Evolutionary conservation across 108 stramenopile genomes (phyloP).

Genomic region (Parietichytrium sp.): DNA sequence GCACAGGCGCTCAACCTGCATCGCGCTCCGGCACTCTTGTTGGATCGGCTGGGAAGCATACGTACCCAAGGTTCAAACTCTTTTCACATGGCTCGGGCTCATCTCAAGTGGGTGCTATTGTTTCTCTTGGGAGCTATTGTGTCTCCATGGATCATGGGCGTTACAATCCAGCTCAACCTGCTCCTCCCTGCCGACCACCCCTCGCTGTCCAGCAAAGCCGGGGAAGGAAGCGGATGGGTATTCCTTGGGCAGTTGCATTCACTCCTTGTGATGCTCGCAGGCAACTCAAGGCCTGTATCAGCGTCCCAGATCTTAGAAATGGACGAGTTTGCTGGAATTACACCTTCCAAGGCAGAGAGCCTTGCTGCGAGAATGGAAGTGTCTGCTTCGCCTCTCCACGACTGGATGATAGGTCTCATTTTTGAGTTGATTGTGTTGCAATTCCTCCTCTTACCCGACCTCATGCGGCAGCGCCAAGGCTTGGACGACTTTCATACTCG

Average conservation of each 20-base stretch:
- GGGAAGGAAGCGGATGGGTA: no score
- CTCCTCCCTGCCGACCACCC: background rate
- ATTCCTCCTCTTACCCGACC: background rate
- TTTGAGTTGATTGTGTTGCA: background rate
- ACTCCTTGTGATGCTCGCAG: no score
- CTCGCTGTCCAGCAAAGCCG: no score
- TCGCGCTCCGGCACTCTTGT: background rate
- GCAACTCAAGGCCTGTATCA: no score
- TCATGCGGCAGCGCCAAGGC: no score
- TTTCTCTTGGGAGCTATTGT: background rate
- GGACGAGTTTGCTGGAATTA: no score
- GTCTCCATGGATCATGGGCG: constrained; percentile 22
- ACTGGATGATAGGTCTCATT: background rate
- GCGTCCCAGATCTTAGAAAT: no score
- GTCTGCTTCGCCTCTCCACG: constrained; percentile 12
- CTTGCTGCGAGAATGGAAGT: no score
- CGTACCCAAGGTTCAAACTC: no score
- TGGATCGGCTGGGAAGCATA: background rate
- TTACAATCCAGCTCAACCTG: background rate
- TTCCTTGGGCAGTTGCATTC: no score
- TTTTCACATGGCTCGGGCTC: background rate
- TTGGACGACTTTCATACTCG: no score
- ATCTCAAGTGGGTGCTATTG: background rate
- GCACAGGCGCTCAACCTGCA: background rate
- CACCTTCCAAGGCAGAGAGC: no score